A percentile compares a stretch with the other conserved stretches of the same genome.
Evolutionary conservation across 2,329 filamentous ascomycete species (phyloP).

Genomic region (Capronia coronata): DNA sequence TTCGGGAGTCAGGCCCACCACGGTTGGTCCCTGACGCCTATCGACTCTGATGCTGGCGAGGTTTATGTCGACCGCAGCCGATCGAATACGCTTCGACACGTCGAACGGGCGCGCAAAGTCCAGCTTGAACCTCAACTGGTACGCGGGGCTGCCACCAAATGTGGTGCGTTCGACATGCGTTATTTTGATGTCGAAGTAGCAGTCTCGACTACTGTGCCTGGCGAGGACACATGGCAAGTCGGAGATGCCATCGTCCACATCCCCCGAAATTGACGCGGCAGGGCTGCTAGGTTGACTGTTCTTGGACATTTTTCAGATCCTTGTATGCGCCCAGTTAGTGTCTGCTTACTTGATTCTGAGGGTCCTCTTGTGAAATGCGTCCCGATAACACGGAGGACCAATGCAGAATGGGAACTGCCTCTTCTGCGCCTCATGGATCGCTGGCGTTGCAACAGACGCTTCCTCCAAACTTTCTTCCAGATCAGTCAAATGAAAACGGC

Average conservation of each 20-base stretch:
- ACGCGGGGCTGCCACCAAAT: neutral
- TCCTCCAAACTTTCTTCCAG: too few species aligned
- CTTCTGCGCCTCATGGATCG: too few species aligned
- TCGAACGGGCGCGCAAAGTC: constrained; percentile 1
- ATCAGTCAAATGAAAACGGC: too few species aligned
- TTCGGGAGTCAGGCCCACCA: neutral
- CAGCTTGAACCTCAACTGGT: neutral
- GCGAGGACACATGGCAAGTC: neutral
- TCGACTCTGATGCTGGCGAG: neutral
- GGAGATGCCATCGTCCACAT: neutral
- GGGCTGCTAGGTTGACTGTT: too few species aligned
- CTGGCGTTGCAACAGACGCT: too few species aligned
- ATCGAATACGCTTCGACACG: neutral
- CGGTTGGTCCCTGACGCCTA: neutral
- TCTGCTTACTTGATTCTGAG: too few species aligned
- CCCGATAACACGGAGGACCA: too few species aligned
- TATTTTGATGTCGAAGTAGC: constrained; percentile 2
- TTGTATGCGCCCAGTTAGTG: too few species aligned
- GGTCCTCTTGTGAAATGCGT: too few species aligned
- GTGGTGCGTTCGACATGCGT: neutral
- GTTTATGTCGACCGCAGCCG: neutral
- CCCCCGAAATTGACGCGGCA: too few species aligned
- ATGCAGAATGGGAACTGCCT: too few species aligned
- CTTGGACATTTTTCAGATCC: too few species aligned
- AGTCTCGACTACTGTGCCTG: neutral